Evolutionary conservation across 257 asterid genomes (phyloP), one percentile per base, ranked within the genome.

Genomic region (Solanum sitiens): DNA sequence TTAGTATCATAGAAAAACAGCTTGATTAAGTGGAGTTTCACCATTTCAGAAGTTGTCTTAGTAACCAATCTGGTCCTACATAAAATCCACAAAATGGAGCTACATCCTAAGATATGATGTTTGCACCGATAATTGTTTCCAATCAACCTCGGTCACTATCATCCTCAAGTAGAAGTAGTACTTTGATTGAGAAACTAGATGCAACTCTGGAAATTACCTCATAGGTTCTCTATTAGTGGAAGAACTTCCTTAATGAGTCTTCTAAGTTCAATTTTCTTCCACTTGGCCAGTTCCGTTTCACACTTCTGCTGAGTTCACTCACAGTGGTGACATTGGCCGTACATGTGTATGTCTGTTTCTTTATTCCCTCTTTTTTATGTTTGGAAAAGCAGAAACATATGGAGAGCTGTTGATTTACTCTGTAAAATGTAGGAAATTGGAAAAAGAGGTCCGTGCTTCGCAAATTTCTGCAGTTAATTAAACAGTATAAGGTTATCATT

Each of bases 371-470:
- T 59, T 59, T 4, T 59, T 59, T 59, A 59, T 20, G 67, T 59
- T 59, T 59, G 67, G 67, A 59, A 59, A 59, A 59, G 67, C 67
- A 20, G 67, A 25, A 59, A 59, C 12, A 20, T 20, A 59, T 21
- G 67, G 67, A 59, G 67, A 20, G 67, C 27, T 59, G 27, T 59
- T 59, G 67, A 59, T 59, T 20, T 2, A 59, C 67, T 59, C 67
- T 59, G 67, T 59, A 59, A 59, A 59, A 59, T 20, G 86, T 92
- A 91, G 92, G 91, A 93, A 90, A 82, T 91, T 25, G 94, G 93
- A 72, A 95, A 95, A 95, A 86, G 94, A 91, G 93, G 50, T 74
- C 30, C 3, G 18, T 74, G 50, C 82, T 74, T 74, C 10, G 11
- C 82, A 2, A 72, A 33, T 8, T 33, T 72, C 27, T 37, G 82